Percentiles rank a stretch among this genome's conserved stretches.
Conservation (phyloP, 1,284 basidiomycete genomes). For the Boletus holoroseus region DNA sequence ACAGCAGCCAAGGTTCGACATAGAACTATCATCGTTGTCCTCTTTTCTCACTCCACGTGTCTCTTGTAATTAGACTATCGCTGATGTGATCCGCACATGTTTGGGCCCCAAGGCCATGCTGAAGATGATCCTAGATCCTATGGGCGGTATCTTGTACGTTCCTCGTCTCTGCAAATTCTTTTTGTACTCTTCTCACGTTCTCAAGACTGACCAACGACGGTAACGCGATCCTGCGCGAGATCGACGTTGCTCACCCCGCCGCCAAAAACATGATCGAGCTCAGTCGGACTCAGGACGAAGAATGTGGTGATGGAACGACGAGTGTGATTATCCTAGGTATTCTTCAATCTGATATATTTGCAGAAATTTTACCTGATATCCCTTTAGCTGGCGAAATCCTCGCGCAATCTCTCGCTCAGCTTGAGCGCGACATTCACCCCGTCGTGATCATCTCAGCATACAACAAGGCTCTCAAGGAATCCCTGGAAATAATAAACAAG, state of each 20-base stretch:
- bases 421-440: constrained; percentile 96
- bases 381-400: constrained; percentile 90
- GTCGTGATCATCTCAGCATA: constrained; percentile 98
- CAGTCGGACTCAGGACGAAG: constrained; percentile 95
- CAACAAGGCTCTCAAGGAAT: constrained; percentile 91
- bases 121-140: constrained; percentile 98
- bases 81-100: constrained; percentile 98
- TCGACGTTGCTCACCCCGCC: constrained; percentile 96
- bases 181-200: constrained; percentile 1
- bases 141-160: constrained; percentile 91
- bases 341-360: not conserved
- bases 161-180: not conserved
- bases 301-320: constrained; percentile 97
- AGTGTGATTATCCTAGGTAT: constrained; percentile 93
- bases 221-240: constrained; percentile 95
- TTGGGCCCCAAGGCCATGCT: constrained; percentile 97
- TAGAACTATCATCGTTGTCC: fast-evolving
- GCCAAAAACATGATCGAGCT: constrained; percentile 99
- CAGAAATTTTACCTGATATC: not conserved
- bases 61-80: constrained; percentile 67
- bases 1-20: constrained; percentile 87
- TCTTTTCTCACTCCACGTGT: not conserved
- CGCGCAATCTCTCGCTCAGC: constrained; percentile 87
- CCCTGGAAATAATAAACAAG: constrained; percentile 80
- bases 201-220: constrained; percentile 92